Evolutionary conservation across 768 basidiomycete genomes (phyloP).

Genomic region (Hortiboletus flavorubellus): DNA sequence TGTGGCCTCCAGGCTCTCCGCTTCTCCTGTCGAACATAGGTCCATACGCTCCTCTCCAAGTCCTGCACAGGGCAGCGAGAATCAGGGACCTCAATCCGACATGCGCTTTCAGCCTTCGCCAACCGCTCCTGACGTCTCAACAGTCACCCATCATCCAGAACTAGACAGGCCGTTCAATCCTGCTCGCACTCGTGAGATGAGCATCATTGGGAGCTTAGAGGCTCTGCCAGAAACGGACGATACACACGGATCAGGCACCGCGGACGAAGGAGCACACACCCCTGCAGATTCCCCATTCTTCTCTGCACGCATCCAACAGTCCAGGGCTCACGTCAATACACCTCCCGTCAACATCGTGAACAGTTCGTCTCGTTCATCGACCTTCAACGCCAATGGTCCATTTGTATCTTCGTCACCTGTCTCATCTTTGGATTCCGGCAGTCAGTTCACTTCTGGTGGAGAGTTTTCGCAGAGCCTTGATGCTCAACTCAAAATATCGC

Average conservation of each 20-base stretch:
- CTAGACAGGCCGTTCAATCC: conserved; percentile 43
- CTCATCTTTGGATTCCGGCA: conserved; percentile 74
- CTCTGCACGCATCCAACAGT: conserved; percentile 36
- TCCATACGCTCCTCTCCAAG: conserved; percentile 71
- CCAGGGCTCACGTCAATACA: conserved; percentile 40
- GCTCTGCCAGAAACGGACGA: conserved; percentile 56
- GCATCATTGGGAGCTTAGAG: conserved; percentile 48
- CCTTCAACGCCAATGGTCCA: conserved; percentile 42
- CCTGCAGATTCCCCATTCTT: conserved; percentile 37
- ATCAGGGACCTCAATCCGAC: conserved; percentile 19
- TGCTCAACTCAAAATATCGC: conserved; percentile 69
- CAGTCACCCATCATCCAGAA: conserved; percentile 46
- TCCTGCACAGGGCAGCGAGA: conserved; percentile 42
- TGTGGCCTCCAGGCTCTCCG: conserved; percentile 52
- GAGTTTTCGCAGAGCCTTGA: conserved; percentile 59
- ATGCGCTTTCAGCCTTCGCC: conserved; percentile 37
- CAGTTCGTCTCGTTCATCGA: conserved; percentile 36
- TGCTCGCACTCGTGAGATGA: conserved; percentile 45
- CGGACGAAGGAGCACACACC: conserved; percentile 25
- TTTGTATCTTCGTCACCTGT: conserved; percentile 70
- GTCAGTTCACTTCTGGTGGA: conserved; percentile 50
- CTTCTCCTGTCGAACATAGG: conserved; percentile 43
- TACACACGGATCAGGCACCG: conserved; percentile 35
- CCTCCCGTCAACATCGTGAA: conserved; percentile 42
- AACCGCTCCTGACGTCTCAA: conserved; percentile 42